Evolutionary conservation across 2,329 filamentous ascomycete species (phyloP), one percentile per base, ranked within the genome.

Genomic region (Trichophyton equinum): DNA sequence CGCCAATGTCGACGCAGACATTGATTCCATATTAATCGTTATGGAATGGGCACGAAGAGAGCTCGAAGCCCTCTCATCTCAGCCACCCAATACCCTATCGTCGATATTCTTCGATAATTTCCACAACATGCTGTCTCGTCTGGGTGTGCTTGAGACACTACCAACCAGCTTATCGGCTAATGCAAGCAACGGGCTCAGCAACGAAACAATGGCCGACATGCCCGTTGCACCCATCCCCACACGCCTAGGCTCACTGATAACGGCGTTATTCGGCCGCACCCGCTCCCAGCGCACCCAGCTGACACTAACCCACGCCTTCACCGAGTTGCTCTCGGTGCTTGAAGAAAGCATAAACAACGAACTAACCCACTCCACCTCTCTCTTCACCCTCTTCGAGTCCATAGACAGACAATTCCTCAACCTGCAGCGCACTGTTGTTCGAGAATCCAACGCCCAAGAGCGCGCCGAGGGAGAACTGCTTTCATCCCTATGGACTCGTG

Each of bases 1-100:
- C 72, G 88, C 91, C 58, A 89, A 91, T 65, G 90, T 97, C 11
- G 90, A 96, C 68, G 89, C 90, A 27, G 92, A 96, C 69, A 88
- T 97, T 67, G 92, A 96, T 71, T 87, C 87, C 63, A 95, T 96
- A 66, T 81, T 97, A 40, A 87, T 94, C 63, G 90, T 95, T 58
- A 96, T 97, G 91, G 90, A 96, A 71, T 96, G 92, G 92, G 89
- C 90, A 13, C 87, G 87, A 69, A 85, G 91, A 65, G 91, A 96
- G 72, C 82, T 97, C 13, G 80, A 85, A 63, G 85, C 85, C 53
- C 77, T 94, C 61, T 82, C 84, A 63, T 78, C 79, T 22, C 76
- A 81, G 20, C 83, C 85, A 5, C 80, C 82, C 0, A 82, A 81
- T 49, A 81, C 84, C 1, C 76, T 95, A 22, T 83, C 86, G 18